Conservation (phyloP, 2,329 filamentous ascomycete genomes). For the Xylaria digitata region DNA sequence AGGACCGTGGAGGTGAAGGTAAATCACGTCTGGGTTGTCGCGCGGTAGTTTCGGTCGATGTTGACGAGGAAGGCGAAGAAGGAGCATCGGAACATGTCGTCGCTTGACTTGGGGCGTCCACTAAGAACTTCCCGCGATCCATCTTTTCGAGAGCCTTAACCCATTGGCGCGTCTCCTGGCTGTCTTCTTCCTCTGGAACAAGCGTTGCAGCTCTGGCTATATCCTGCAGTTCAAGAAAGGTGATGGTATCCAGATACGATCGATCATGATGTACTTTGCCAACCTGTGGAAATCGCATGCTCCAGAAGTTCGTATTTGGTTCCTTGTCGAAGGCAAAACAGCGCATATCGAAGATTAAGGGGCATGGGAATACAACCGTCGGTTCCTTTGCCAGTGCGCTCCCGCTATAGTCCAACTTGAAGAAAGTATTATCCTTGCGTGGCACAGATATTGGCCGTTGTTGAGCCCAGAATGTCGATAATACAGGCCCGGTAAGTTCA, state of each 20-base stretch:
- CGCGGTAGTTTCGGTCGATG: constrained; percentile 11
- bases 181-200: constrained; percentile 62
- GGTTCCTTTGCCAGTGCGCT: constrained; percentile 59
- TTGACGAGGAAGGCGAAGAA: constrained; percentile 35
- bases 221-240: constrained; percentile 75
- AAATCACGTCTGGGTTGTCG: background rate
- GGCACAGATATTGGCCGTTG: constrained; percentile 58
- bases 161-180: constrained; percentile 71
- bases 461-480: constrained; percentile 62
- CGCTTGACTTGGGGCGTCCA: constrained; percentile 60
- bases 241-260: constrained; percentile 73
- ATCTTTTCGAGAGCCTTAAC: constrained; percentile 68
- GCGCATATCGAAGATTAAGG: constrained; percentile 82
- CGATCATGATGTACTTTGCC: constrained; percentile 83
- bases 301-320: constrained; percentile 75
- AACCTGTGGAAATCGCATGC: constrained; percentile 80
- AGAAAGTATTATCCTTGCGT: constrained; percentile 52
- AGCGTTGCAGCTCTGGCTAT: constrained; percentile 70
- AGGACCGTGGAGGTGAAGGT: constrained; percentile 28
- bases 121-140: constrained; percentile 58
- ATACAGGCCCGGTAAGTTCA: constrained; percentile 63
- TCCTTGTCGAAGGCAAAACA: constrained; percentile 83
- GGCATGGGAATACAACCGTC: constrained; percentile 71
- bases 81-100: constrained; percentile 51
- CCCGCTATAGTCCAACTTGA: constrained; percentile 58